Percentiles rank a stretch among this genome's conserved stretches.
Evolutionary conservation across 257 asterid genomes (phyloP).

Genomic region (Solanum etuberosum): DNA sequence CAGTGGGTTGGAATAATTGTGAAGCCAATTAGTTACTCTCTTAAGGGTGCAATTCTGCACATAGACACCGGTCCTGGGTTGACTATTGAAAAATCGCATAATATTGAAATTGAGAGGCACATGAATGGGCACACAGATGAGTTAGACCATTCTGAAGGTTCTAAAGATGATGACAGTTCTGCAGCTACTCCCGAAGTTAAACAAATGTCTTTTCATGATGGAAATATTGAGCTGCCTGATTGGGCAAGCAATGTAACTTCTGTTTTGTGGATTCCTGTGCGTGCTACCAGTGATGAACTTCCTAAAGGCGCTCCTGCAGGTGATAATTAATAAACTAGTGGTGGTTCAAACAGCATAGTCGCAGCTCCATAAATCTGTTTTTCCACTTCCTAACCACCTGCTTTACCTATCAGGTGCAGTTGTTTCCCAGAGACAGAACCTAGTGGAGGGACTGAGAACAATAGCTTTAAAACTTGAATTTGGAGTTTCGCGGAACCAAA

Average conservation of each 20-base stretch:
- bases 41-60: constrained; percentile 79
- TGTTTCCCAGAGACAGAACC: constrained; percentile 61
- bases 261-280: constrained; percentile 79
- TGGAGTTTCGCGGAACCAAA: constrained; percentile 87
- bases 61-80: constrained; percentile 96
- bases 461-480: constrained; percentile 92
- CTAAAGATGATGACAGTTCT: constrained; percentile 12
- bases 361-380: neutral
- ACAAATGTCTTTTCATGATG: constrained; percentile 50
- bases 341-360: neutral
- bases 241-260: constrained; percentile 84
- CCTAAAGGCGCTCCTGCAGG: constrained; percentile 88
- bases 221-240: constrained; percentile 64
- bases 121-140: constrained; percentile 19
- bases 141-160: constrained; percentile 10
- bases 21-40: constrained; percentile 73
- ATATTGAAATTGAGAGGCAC: constrained; percentile 77
- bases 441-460: constrained; percentile 93
- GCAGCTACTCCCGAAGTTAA: constrained; percentile 31
- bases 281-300: constrained; percentile 64
- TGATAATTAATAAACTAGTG: constrained; percentile 16
- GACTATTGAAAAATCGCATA: constrained; percentile 55
- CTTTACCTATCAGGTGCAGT: constrained; percentile 39
- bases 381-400: neutral
- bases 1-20: constrained; percentile 93